Conservation (phyloP, 2,329 filamentous ascomycete genomes). For the Blumeria graminis region DNA sequence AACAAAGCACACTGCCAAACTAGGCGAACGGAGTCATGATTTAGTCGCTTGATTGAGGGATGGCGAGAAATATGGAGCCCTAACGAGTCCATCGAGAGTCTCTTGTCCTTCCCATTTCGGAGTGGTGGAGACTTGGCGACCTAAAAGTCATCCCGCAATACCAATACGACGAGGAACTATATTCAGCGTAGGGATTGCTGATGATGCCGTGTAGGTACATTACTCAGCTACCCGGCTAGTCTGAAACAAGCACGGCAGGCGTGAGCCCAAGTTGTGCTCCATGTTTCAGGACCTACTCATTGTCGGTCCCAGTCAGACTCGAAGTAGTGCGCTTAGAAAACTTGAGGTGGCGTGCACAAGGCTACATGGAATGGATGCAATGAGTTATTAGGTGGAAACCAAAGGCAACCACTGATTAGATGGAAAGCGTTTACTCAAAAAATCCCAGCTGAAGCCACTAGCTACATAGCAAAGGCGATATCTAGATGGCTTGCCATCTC, state of each 20-base stretch:
- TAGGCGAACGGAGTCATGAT: neutral
- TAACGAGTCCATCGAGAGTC: neutral
- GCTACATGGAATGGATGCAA: too few species aligned
- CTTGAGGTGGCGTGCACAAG: too few species aligned
- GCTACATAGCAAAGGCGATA: too few species aligned
- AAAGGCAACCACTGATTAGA: too few species aligned
- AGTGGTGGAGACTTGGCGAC: neutral
- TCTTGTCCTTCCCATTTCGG: neutral
- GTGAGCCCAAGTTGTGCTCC: neutral
- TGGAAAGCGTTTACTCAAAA: too few species aligned
- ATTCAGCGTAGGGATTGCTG: too few species aligned
- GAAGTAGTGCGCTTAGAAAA: too few species aligned
- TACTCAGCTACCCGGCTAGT: neutral
- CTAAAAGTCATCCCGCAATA: neutral
- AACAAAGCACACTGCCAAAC: neutral
- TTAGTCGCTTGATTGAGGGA: neutral
- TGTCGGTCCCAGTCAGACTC: too few species aligned
- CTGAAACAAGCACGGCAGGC: neutral
- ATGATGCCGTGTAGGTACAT: neutral
- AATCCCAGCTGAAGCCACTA: too few species aligned
- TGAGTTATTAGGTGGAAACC: too few species aligned
- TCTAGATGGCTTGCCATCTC: too few species aligned
- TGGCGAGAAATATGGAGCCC: neutral
- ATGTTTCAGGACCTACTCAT: neutral
- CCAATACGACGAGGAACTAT: too few species aligned